Evolutionary conservation across 768 basidiomycete genomes (phyloP).

Genomic region (Candolleomyces eurysporus): DNA sequence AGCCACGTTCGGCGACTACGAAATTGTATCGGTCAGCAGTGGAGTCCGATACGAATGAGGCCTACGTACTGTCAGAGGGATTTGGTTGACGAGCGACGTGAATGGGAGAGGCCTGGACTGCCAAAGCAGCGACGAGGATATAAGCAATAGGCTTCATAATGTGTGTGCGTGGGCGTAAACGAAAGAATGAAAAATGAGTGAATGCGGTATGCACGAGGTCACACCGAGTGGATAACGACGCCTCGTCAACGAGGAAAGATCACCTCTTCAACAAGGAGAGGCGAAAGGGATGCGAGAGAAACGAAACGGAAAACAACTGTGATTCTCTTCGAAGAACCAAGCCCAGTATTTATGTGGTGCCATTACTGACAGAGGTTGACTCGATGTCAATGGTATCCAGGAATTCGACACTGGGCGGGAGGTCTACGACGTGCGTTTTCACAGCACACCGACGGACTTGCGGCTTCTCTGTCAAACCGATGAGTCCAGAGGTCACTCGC

Average conservation of each 20-base stretch:
- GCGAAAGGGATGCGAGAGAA: neutral
- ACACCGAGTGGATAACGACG: neutral
- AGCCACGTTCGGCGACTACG: neutral
- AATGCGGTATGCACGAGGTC: neutral
- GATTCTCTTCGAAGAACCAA: neutral
- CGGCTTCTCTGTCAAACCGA: no score
- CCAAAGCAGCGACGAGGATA: neutral
- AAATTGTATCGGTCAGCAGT: neutral
- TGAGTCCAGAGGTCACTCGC: no score
- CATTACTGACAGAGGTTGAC: no score
- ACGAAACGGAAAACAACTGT: neutral
- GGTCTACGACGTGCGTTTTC: no score
- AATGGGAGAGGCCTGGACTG: conserved; percentile 1
- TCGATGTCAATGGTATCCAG: no score
- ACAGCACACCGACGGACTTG: no score
- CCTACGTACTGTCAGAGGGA: neutral
- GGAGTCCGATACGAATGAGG: neutral
- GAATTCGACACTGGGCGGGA: no score
- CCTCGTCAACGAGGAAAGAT: neutral
- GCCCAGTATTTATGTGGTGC: no score
- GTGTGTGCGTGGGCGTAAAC: neutral
- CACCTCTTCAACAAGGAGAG: neutral
- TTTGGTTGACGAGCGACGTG: neutral
- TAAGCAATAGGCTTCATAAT: neutral
- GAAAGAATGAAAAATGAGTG: neutral